Evolutionary conservation across 257 asterid species (phyloP), one percentile per base, ranked within the genome.

Genomic region (Solanum neorickii): DNA sequence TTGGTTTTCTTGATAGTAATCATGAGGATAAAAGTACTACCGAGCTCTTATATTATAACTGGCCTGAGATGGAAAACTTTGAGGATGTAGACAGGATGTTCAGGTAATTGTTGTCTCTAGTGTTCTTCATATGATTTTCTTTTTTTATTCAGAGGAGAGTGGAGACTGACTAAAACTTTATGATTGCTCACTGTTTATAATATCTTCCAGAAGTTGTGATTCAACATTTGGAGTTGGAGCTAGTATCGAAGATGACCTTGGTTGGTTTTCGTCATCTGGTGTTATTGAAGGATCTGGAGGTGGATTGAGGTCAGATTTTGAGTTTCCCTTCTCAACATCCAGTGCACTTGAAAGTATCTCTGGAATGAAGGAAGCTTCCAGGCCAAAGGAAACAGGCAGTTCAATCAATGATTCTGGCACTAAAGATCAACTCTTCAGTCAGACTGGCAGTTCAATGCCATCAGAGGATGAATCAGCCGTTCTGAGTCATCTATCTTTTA

Each of bases 71-170:
- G 85, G 97, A 92, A 84, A 94, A 93, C 88, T 97, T 97, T 84
- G 99, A 95, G 74, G 99, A 95, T 83, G 94, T 94, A 73, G 98
- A 95, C 90, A 91, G 92, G 92, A 93, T 95, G 92, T 94, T 97
- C 88, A 92, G 98, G 98, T 95, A 94, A 90, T 86, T 82, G 14
- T 72, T 4, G 89, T 87, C 84, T 60, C 47, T 83, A 73, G 46
- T 29, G 41, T 29, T 69, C 65, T 89, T 52, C 60, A 70, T 29
- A 62, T 35, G n/a, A 15, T 33, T 72, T 33, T 72, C 46, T 70
- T 31, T 31, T 33, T 4, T 33, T 33, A 9, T 70, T 70, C 3
- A 70, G 33, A 31, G 39, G 44, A 33, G 77, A 70, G 33, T 15
- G 39, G 44, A 33, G 77, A 70, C 25, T 33, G 2, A 70, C 77